Evolutionary conservation across 2,329 filamentous ascomycete genomes (phyloP).

Genomic region (Xylaria multiplex): DNA sequence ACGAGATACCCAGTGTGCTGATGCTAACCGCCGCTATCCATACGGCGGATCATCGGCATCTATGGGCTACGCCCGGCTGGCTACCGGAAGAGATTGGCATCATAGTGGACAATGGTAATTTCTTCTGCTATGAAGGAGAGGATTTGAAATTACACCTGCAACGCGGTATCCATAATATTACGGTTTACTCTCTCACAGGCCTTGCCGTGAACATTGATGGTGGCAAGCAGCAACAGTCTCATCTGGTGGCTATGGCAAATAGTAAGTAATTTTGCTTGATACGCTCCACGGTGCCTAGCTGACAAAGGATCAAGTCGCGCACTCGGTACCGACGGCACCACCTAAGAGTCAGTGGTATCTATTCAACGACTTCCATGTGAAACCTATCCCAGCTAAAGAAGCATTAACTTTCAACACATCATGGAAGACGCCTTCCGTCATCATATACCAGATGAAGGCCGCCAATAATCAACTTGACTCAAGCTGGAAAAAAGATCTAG

Average conservation of each 20-base stretch:
- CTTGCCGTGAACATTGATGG: constrained; percentile 90
- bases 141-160: constrained; percentile 84
- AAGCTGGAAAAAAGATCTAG: constrained; percentile 84
- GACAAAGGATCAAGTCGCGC: constrained; percentile 62
- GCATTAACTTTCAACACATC: constrained; percentile 87
- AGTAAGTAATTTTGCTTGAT: constrained; percentile 58
- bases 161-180: constrained; percentile 80
- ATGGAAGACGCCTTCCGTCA: constrained; percentile 92
- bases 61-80: constrained; percentile 93
- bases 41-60: constrained; percentile 75
- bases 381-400: constrained; percentile 80
- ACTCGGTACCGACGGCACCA: constrained; percentile 69
- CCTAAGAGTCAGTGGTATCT: constrained; percentile 85
- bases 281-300: constrained; percentile 33
- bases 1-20: constrained; percentile 83
- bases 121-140: constrained; percentile 94
- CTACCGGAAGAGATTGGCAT: constrained; percentile 94
- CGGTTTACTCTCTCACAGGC: constrained; percentile 91
- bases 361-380: constrained; percentile 96
- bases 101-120: constrained; percentile 88
- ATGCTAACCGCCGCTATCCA: constrained; percentile 86
- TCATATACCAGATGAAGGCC: constrained; percentile 85
- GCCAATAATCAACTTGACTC: constrained; percentile 85
- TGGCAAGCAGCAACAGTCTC: constrained; percentile 84
- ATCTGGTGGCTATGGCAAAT: constrained; percentile 91